Conservation (phyloP, 139 green algal species). For the Chlorella sp. region DNA sequence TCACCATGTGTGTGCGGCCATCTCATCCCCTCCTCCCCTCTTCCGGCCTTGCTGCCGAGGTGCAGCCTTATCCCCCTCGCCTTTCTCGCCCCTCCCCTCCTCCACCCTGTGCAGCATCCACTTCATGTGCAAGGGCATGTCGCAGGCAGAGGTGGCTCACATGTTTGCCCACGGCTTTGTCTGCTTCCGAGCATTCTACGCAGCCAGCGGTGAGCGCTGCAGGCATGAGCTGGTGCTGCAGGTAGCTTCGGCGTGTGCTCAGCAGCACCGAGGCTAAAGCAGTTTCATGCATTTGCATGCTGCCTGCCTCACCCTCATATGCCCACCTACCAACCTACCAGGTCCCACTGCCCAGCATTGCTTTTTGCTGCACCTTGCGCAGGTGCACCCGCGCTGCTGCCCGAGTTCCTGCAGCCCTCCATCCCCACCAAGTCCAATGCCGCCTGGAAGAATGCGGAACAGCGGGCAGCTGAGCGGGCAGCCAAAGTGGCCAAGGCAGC, state of each 20-base stretch:
- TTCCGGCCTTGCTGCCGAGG: too few relatives aligned
- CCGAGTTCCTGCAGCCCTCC: slow-evolving; percentile 23
- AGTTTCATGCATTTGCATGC: too few relatives aligned
- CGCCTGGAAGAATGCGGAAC: slow-evolving; percentile 27
- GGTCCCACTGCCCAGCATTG: too few relatives aligned
- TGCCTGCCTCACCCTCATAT: too few relatives aligned
- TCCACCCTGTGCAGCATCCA: slow-evolving; percentile 30
- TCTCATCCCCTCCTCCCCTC: too few relatives aligned
- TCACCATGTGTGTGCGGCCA: too few relatives aligned
- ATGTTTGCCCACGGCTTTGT: slow-evolving; percentile 55
- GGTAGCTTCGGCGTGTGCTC: too few relatives aligned
- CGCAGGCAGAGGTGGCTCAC: slow-evolving; percentile 52
- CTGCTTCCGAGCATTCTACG: slow-evolving; percentile 64
- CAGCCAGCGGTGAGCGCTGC: slow-evolving; percentile 48
- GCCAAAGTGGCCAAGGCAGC: not conserved
- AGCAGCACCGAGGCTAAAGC: too few relatives aligned
- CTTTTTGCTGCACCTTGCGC: not conserved
- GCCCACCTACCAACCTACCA: not conserved
- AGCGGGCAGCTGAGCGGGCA: slow-evolving; percentile 5
- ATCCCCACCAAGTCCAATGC: slow-evolving; percentile 36
- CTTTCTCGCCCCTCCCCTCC: not conserved
- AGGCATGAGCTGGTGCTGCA: too few relatives aligned
- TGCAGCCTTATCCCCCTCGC: too few relatives aligned
- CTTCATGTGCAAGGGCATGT: slow-evolving; percentile 71
- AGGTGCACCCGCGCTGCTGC: slow-evolving; percentile 16